Base-by-base conservation (phyloP, 2,329 filamentous ascomycete species). In the Claviceps purpurea region DNA sequence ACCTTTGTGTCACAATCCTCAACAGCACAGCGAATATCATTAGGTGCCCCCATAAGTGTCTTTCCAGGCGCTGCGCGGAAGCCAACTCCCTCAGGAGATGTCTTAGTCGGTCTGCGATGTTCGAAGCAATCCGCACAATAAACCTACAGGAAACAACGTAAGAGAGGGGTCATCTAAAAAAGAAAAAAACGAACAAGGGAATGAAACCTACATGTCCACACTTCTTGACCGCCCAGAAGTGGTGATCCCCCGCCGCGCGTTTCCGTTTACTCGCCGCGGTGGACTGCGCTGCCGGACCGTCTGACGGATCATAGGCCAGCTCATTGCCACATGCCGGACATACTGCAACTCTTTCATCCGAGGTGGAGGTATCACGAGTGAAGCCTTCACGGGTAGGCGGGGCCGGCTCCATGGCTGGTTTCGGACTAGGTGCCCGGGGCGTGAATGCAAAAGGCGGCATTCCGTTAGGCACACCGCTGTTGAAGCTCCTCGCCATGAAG, bases 301-400 rank as follows among this genome's bases (percentile, higher is more conserved):
- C 68, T 1, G 70, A 64, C 0, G 81, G 81, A 14, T 89, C 86
- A 49, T 84, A 81, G 5, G 88, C 85, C 16, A 98, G 71, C 68
- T 97, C 91, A 54, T 87, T 78, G 18, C 85, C 83, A 60, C 93
- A 98, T 54, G 87, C 87, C 0, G 91, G 87, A 64, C 93, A 98
- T 1, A 95, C 75, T 2, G 91, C 76, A 0, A 86, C 73, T 40
- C 86, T 78, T 16, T 88, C 81, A 39, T 88, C 84, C 41, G 73
- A 78, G 20, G 59, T 61, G 22, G 61, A 59, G 0, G 87, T 86
- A 48, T 81, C 81, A 54, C 90, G 77, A 1, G 87, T 95, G 61
- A 93, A 97, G 0, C 90, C 91, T n/a, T 80, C 71, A 5, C 77
- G 76, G 0, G 87, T 73, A 0, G 81, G 70, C n/a, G 75, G 72